Base-by-base conservation (phyloP, 441 rosid species). In the Erysimum cheiri region DNA sequence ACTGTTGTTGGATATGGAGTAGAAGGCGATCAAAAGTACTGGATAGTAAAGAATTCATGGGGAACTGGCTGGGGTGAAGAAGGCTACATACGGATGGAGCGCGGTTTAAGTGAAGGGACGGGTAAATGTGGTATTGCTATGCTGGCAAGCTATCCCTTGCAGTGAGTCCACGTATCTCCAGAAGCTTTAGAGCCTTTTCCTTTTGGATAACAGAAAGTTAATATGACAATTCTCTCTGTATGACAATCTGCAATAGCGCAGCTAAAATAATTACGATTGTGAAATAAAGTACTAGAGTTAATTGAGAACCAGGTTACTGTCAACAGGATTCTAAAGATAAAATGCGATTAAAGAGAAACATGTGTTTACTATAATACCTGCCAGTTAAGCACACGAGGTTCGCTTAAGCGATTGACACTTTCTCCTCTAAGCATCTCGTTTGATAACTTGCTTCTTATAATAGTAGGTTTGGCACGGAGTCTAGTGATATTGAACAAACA, bases 31-130 rank as follows among this genome's bases (percentile, higher is more conserved):
- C 41, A 49, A 12, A 77, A 83, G 75, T 87, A 85, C 47, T 87
- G 98, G 98, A 49, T 87, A 15, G 88, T 92, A 63, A 92, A 88
- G 75, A 90, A 88, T 55, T 92, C 95, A 17, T 88, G 96, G 96
- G 96, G 98, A 3, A 24, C 59, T 28, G 55, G 29, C 10, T 90
- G 95, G 91, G 96, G 98, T 15, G 96, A 92, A 80, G 70, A 85
- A 8, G 98, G 95, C 8, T 88, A 88, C 39, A 26, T 85, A 46
- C 81, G 82, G 67, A 78, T 92, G 80, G 53, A 35, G 52, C 88
- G 91, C 28, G 82, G 64, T 60, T 24, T 49, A 11, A 15, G 13
- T 2, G 77, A 78, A 36, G 49, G 19, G 15, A 32, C 66, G 40
- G 95, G 98, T 43, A 74, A 67, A 26, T 92, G 96, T 71, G 92